These are phyloP conservation scores for Fusarium hainanense DNA, from an alignment of 2,329 filamentous ascomycete species.

Conservation along the genomic window DNA sequence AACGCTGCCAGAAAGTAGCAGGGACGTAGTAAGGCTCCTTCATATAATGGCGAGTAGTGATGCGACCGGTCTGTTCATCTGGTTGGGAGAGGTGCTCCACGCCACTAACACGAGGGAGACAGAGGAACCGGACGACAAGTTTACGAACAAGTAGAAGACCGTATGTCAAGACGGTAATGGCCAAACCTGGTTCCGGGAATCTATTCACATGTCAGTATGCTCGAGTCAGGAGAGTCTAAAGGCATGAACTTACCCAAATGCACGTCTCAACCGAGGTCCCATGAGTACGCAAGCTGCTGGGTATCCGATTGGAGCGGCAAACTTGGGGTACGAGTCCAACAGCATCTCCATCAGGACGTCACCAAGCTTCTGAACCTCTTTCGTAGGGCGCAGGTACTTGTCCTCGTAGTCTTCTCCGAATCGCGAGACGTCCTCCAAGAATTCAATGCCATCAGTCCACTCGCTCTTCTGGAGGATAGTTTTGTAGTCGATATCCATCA, in stretches of 20 bases:
- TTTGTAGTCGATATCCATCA: conserved; percentile 71
- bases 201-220: conserved; percentile 45
- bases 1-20: conserved; percentile 69
- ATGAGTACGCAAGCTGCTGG: conserved; percentile 69
- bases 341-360: conserved; percentile 70
- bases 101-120: conserved; percentile 65
- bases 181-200: conserved; percentile 57
- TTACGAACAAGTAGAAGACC: conserved; percentile 63
- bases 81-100: conserved; percentile 57
- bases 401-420: conserved; percentile 70
- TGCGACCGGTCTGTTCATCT: conserved; percentile 64
- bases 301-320: conserved; percentile 58
- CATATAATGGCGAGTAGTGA: conserved; percentile 63
- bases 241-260: conserved; percentile 68
- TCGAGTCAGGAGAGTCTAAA: neutral
- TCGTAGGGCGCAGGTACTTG: conserved; percentile 65
- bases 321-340: conserved; percentile 63
- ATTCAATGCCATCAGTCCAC: conserved; percentile 65
- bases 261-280: conserved; percentile 70
- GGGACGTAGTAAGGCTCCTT: conserved; percentile 74
- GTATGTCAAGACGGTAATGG: conserved; percentile 56
- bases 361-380: conserved; percentile 63
- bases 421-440: conserved; percentile 58
- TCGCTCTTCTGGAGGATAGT: conserved; percentile 50
- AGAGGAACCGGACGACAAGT: conserved; percentile 66